Percentiles rank a stretch among this genome's conserved stretches.
Conservation (phyloP, 169 alveolate genomes). For the Perkinsus olseni region DNA sequence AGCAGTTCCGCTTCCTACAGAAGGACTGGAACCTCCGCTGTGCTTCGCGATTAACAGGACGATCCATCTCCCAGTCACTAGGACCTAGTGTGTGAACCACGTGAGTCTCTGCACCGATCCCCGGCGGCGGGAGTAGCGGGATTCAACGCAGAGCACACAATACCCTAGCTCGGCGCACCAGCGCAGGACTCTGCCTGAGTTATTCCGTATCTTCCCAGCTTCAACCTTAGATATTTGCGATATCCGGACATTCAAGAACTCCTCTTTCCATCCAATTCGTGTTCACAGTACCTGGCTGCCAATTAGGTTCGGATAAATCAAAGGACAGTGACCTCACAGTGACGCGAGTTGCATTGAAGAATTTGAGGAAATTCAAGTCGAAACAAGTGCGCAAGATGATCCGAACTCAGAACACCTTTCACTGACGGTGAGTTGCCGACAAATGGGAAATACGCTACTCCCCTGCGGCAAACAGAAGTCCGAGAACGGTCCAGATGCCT, state of each 20-base stretch:
- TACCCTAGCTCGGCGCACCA: too few relatives aligned
- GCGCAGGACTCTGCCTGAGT: background rate
- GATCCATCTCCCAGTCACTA: too few relatives aligned
- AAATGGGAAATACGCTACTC: background rate
- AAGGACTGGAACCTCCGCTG: background rate
- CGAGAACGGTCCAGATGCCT: background rate
- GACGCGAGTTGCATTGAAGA: background rate
- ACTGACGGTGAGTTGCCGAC: too few relatives aligned
- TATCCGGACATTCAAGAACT: too few relatives aligned
- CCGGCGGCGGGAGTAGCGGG: too few relatives aligned
- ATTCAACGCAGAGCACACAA: too few relatives aligned
- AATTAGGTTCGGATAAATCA: background rate
- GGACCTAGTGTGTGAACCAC: too few relatives aligned
- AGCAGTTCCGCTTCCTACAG: background rate
- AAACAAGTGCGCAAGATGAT: background rate
- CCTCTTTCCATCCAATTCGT: background rate
- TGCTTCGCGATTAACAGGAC: too few relatives aligned
- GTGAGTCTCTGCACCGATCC: too few relatives aligned
- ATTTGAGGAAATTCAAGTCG: background rate
- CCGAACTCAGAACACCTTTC: too few relatives aligned
- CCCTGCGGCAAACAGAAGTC: background rate
- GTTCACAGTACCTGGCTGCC: background rate
- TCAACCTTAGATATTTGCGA: background rate
- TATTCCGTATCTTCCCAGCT: background rate
- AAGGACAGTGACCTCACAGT: background rate